Percentiles rank a stretch among this genome's conserved stretches.
Evolutionary conservation across 2,329 filamentous ascomycete species (phyloP).

Genomic region (Fusarium torreyae): DNA sequence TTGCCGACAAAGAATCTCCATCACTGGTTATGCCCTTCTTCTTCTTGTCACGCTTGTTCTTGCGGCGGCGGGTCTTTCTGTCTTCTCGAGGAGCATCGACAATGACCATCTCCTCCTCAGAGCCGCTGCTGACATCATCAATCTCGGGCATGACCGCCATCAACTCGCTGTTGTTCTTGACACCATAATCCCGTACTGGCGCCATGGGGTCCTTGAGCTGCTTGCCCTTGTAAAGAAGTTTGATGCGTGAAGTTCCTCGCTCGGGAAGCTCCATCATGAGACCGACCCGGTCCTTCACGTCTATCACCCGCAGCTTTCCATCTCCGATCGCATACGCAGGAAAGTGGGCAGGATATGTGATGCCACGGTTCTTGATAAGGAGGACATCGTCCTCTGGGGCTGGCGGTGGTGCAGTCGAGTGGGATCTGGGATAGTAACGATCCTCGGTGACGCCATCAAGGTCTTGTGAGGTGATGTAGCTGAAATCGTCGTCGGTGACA

Average conservation of each 20-base stretch:
- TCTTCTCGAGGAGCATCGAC: conserved; percentile 58
- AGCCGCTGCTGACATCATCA: conserved; percentile 54
- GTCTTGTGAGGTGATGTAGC: conserved; percentile 86
- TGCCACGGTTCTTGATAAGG: conserved; percentile 76
- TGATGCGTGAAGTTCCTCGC: conserved; percentile 67
- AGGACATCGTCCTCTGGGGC: conserved; percentile 77
- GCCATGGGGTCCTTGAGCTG: conserved; percentile 76
- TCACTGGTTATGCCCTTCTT: conserved; percentile 52
- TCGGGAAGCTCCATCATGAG: conserved; percentile 76
- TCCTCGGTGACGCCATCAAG: conserved; percentile 63
- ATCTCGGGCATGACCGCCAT: conserved; percentile 64
- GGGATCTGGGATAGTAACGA: conserved; percentile 60
- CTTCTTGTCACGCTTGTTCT: conserved; percentile 60
- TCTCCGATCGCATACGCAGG: conserved; percentile 82
- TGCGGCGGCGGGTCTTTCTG: conserved; percentile 57
- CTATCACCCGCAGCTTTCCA: conserved; percentile 76
- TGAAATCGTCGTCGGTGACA: conserved; percentile 83
- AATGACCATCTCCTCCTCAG: conserved; percentile 62
- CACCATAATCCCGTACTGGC: conserved; percentile 71
- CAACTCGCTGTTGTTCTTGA: conserved; percentile 74
- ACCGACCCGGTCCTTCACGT: conserved; percentile 77
- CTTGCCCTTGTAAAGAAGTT: conserved; percentile 81
- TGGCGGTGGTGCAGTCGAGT: conserved; percentile 53
- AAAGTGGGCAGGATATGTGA: conserved; percentile 79
- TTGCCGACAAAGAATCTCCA: conserved; percentile 57